These are phyloP conservation scores for Cairneyella variabilis DNA, from an alignment of 495 filamentous ascomycete species.

Conservation along the genomic window DNA sequence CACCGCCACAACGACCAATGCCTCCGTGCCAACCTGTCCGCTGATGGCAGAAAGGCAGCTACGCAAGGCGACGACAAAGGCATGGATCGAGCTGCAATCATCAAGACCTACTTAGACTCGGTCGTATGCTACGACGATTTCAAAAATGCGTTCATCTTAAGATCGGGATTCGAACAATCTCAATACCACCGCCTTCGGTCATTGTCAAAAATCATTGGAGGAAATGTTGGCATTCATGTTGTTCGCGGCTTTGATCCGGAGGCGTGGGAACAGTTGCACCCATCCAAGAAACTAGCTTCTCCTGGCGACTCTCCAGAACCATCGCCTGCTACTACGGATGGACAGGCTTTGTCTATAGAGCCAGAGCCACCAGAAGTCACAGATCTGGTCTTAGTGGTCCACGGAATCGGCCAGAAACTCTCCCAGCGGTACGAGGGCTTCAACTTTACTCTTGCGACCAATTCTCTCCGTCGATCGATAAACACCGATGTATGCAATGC, in stretches of 20 bases:
- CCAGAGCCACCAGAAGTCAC: slow-evolving; percentile 67
- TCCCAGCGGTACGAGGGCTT: slow-evolving; percentile 93
- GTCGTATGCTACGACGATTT: slow-evolving; percentile 80
- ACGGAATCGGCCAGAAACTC: slow-evolving; percentile 96
- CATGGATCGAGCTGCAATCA: slow-evolving; percentile 18
- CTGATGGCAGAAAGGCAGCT: slow-evolving; percentile 40
- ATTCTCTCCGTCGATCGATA: slow-evolving; percentile 78
- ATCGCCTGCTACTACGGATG: slow-evolving; percentile 30
- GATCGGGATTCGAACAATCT: slow-evolving; percentile 74
- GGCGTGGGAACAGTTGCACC: slow-evolving; percentile 73
- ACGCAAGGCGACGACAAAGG: slow-evolving; percentile 34
- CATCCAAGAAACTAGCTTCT: slow-evolving; percentile 46
- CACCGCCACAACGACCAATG: slow-evolving; percentile 50
- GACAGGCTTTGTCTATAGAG: slow-evolving; percentile 25
- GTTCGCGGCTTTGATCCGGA: slow-evolving; percentile 79
- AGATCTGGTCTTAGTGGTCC: slow-evolving; percentile 84
- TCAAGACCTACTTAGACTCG: slow-evolving; percentile 57
- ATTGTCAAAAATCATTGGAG: slow-evolving; percentile 79
- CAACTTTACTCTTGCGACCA: slow-evolving; percentile 94
- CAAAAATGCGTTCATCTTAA: slow-evolving; percentile 71
- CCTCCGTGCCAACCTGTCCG: slow-evolving; percentile 49
- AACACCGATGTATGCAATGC: slow-evolving; percentile 79
- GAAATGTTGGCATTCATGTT: slow-evolving; percentile 80
- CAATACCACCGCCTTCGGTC: slow-evolving; percentile 73
- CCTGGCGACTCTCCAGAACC: slow-evolving; percentile 47